phyloP scores from a whole-genome alignment of 495 filamentous ascomycete genomes.

The Diplogelasinospora grovesii region DNA sequence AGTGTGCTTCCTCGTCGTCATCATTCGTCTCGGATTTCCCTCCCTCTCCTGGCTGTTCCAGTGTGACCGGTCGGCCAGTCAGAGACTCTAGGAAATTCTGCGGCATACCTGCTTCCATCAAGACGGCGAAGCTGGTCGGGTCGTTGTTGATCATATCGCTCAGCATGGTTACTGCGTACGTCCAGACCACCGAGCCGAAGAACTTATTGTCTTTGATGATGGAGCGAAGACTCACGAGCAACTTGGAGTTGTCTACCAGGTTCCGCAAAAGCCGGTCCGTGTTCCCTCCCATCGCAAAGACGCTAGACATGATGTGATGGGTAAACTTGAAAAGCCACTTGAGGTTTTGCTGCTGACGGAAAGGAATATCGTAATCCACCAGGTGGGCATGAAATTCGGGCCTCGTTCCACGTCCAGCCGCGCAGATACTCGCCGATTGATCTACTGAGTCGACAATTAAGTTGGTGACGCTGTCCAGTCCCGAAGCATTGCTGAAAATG shows the following conservation, averaged over 20 bases:
- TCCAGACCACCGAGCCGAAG: constrained; percentile 92
- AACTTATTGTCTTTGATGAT: constrained; percentile 72
- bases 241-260: constrained; percentile 82
- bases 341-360: constrained; percentile 82
- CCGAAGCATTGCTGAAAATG: constrained; percentile 67
- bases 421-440: constrained; percentile 56
- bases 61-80: constrained; percentile 49
- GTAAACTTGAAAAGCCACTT: constrained; percentile 94
- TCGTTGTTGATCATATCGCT: constrained; percentile 98
- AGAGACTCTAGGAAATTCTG: constrained; percentile 75
- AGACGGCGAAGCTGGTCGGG: constrained; percentile 91
- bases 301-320: constrained; percentile 87
- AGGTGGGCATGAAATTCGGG: constrained; percentile 68
- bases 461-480: constrained; percentile 79
- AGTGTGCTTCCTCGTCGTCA: constrained; percentile 29
- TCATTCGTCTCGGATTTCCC: constrained; percentile 22
- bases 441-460: constrained; percentile 76
- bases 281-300: constrained; percentile 57
- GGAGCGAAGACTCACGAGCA: constrained; percentile 67
- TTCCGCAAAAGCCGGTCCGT: constrained; percentile 87
- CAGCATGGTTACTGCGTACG: constrained; percentile 79
- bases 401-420: constrained; percentile 65
- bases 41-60: constrained; percentile 27
- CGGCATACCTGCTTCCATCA: constrained; percentile 88
- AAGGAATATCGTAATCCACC: constrained; percentile 89